phyloP scores from a whole-genome alignment of 169 alveolate genomes.

The Plasmodium adleri region DNA sequence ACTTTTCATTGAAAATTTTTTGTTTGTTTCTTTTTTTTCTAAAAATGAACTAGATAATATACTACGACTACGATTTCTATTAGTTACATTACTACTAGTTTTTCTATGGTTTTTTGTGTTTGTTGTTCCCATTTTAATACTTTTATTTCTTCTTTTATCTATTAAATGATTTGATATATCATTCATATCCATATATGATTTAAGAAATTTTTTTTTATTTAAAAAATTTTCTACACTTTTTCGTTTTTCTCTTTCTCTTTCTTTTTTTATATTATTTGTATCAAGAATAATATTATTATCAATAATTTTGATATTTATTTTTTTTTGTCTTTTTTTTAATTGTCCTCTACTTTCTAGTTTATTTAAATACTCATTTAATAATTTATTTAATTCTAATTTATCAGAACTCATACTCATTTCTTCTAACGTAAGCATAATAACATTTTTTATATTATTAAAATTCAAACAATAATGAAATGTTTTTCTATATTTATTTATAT shows the following conservation, averaged over 20 bases:
- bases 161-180: slow-evolving; percentile 1
- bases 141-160: slow-evolving; percentile 5
- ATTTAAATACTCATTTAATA: slow-evolving; percentile 49
- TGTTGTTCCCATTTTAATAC: slow-evolving; percentile 6
- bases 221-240: background rate
- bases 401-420: slow-evolving; percentile 73
- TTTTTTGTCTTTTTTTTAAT: slow-evolving; percentile 59
- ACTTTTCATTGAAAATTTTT: background rate
- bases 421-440: slow-evolving; percentile 37
- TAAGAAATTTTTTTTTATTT: background rate
- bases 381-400: slow-evolving; percentile 48
- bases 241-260: slow-evolving; percentile 8
- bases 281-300: slow-evolving; percentile 57
- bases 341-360: slow-evolving; percentile 57
- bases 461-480: slow-evolving; percentile 70
- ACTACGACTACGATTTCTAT: background rate
- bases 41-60: background rate
- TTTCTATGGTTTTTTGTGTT: background rate
- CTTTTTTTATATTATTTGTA: slow-evolving; percentile 18
- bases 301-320: slow-evolving; percentile 54
- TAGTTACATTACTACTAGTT: background rate
- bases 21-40: slow-evolving; percentile 3
- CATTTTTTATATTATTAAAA: slow-evolving; percentile 70
- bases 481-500: slow-evolving; percentile 43
- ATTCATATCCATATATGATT: slow-evolving; percentile 4